phyloP scores from a whole-genome alignment of 225 moss, liverwort and hornwort genomes.

The Asterella californica region DNA sequence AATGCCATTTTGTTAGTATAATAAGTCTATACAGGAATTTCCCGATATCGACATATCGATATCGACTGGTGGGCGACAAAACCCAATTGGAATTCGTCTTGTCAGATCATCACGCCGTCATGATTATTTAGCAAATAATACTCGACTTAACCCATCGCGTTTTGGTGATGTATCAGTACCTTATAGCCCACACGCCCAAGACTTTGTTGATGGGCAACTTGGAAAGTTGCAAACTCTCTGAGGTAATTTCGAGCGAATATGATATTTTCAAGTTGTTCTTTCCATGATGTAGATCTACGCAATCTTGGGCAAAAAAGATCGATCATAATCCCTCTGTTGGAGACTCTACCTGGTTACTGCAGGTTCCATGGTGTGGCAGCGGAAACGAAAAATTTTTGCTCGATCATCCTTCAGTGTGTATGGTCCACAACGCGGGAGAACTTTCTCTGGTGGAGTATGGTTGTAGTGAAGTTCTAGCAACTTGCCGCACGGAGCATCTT shows the following conservation, averaged over 20 bases:
- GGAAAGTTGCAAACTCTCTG: conserved; percentile 83
- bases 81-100: too few relatives aligned
- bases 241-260: conserved; percentile 37
- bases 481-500: conserved; percentile 89
- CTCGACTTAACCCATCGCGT: not conserved
- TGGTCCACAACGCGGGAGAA: conserved; percentile 93
- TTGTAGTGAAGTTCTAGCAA: conserved; percentile 79
- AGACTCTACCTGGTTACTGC: not conserved
- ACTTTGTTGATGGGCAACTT: conserved; percentile 80
- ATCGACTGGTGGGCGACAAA: too few relatives aligned
- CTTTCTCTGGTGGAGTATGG: conserved; percentile 89
- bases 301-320: not conserved
- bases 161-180: conserved; percentile 54
- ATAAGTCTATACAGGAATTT: too few relatives aligned
- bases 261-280: not conserved
- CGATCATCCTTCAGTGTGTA: conserved; percentile 73
- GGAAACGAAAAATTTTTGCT: conserved; percentile 82
- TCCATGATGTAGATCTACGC: not conserved
- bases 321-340: not conserved
- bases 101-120: not conserved
- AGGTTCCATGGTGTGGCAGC: conserved; percentile 82
- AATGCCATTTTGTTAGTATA: too few relatives aligned
- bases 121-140: too few relatives aligned
- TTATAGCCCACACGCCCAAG: conserved; percentile 78
- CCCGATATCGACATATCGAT: too few relatives aligned